Conservation (phyloP, 768 basidiomycete genomes). For the Lactarius deliciosus region DNA sequence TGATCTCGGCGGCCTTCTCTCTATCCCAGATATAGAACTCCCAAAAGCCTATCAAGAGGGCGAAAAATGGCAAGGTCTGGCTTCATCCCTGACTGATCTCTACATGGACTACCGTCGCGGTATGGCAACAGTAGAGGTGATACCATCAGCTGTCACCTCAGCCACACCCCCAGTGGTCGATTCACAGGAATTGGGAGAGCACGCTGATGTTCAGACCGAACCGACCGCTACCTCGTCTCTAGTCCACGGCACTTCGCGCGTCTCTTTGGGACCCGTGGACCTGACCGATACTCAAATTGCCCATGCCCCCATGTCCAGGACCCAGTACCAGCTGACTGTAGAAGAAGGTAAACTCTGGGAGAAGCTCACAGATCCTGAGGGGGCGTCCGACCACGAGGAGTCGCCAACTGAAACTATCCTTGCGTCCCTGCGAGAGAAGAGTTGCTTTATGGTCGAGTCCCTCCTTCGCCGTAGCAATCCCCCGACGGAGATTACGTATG, state of each 20-base stretch:
- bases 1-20: slow-evolving; percentile 34
- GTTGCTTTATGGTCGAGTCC: slow-evolving; percentile 58
- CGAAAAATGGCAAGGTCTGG: slow-evolving; percentile 13
- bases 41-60: slow-evolving; percentile 15
- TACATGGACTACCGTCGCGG: slow-evolving; percentile 47
- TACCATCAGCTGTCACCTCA: slow-evolving; percentile 38
- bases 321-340: slow-evolving; percentile 31
- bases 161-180: slow-evolving; percentile 12
- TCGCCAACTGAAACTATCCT: slow-evolving; percentile 30
- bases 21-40: slow-evolving; percentile 12
- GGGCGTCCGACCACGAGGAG: slow-evolving; percentile 26
- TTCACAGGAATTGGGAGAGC: slow-evolving; percentile 1
- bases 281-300: slow-evolving; percentile 14
- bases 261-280: neutral
- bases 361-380: slow-evolving; percentile 12
- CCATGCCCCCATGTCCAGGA: slow-evolving; percentile 32
- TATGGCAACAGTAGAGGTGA: slow-evolving; percentile 44
- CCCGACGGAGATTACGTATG: slow-evolving; percentile 66
- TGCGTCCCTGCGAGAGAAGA: slow-evolving; percentile 47
- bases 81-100: slow-evolving; percentile 19
- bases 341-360: slow-evolving; percentile 36
- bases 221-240: slow-evolving; percentile 9
- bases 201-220: slow-evolving; percentile 8
- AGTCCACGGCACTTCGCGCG: neutral
- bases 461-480: slow-evolving; percentile 61